Evolutionary conservation across 2,329 filamentous ascomycete species (phyloP).

Genomic region (Colletotrichum tanaceti): DNA sequence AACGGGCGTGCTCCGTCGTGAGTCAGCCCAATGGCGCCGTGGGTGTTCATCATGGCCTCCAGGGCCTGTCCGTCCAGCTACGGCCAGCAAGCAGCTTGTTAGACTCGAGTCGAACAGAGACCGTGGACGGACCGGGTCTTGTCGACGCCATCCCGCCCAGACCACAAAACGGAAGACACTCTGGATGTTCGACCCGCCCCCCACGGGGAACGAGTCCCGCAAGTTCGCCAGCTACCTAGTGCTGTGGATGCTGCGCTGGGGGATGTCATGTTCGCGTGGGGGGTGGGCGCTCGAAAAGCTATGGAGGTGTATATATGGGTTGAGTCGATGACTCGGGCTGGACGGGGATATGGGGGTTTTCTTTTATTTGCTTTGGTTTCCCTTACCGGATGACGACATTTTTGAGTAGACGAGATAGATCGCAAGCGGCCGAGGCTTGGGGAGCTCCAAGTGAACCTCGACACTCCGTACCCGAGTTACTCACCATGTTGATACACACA

Average conservation of each 20-base stretch:
- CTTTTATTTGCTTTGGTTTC: no score
- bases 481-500: no score
- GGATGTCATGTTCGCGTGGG: not conserved
- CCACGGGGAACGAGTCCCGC: conserved; percentile 37
- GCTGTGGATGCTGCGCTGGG: conserved; percentile 29
- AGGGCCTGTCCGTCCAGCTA: no score
- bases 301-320: not conserved
- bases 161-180: conserved; percentile 1
- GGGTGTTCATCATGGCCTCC: no score
- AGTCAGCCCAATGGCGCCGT: conserved; percentile 9
- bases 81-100: no score
- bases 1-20: not conserved
- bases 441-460: not conserved
- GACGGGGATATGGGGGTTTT: not conserved
- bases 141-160: not conserved
- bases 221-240: conserved; percentile 30
- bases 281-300: not conserved
- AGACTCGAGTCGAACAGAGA: not conserved
- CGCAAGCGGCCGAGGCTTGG: not conserved
- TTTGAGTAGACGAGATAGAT: no score
- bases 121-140: not conserved
- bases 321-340: conserved; percentile 29
- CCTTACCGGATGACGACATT: no score
- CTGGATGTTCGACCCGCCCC: conserved; percentile 8
- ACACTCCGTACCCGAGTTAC: not conserved